Evolutionary conservation across 2,329 filamentous ascomycete species (phyloP), one percentile per base, ranked within the genome.

Genomic region (Coniosporium tulheliwenetii): DNA sequence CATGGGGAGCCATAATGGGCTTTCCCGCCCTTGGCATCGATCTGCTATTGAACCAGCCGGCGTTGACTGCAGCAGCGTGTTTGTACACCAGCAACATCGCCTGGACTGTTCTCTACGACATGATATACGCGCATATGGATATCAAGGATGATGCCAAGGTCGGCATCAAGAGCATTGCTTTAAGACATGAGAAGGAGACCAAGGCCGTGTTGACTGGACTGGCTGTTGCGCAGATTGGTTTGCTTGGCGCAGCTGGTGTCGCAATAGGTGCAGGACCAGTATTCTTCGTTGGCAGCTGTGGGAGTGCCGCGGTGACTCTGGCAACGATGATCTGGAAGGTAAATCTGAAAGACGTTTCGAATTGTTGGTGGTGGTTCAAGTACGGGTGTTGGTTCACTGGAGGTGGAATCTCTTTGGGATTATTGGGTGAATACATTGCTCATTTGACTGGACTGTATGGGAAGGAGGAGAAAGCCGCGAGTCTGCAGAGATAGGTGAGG

Each of bases 51-150:
- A 73, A 81, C 47, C 63, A 63, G 15, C 59, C 73, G 1, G 81
- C 82, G 2, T 55, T 84, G 43, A 65, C 70, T 3, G 77, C 81
- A 1, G 81, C 82, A 1, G 74, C 69, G 2, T 74, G 73, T 43
- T 64, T 93, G 38, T 93, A 93, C 55, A 64, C 72, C 9, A 85
- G 81, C 36, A 91, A 86, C 50, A 69, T 91, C 16, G 77, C 83
- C 2, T 93, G 86, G 86, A 93, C 85, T 0, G 71, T 93, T 19
- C 62, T 93, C 33, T 93, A 93, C 58, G 85, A 93, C 57, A 93
- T 91, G 76, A 85, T 93, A 30, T 93, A 93, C 58, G 85, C 85
- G 10, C 85, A 93, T 56, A 89, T 91, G 78, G 85, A 93, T 52
- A 81, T 89, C 57, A 79, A 79, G 52, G 85, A 93, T 50, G 85